phyloP scores from a whole-genome alignment of 2,329 filamentous ascomycete species.

The Calcarisporium arbuscula region DNA sequence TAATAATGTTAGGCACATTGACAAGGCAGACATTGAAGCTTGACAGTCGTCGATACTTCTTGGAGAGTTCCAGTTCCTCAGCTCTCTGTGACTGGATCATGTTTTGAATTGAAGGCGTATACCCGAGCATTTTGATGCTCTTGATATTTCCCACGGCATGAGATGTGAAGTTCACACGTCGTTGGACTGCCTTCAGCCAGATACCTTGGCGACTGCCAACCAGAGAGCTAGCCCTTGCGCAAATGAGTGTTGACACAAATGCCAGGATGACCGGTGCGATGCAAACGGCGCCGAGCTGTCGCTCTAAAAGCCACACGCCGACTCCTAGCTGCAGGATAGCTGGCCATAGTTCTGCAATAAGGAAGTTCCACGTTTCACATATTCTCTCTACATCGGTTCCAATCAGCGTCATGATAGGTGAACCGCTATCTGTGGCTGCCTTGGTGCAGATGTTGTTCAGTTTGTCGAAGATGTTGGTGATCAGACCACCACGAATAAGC shows the following conservation, averaged over 20 bases:
- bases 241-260: conserved; percentile 6
- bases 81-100: no score
- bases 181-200: conserved; percentile 25
- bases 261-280: conserved; percentile 10
- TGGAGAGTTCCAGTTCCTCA: conserved; percentile 13
- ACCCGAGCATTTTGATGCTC: conserved; percentile 33
- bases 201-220: conserved; percentile 12
- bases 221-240: conserved; percentile 2
- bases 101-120: conserved; percentile 23
- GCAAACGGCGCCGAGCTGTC: conserved; percentile 9
- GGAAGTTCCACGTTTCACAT: no score
- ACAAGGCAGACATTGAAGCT: no score
- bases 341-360: conserved; percentile 7
- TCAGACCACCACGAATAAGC: no score
- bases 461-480: no score
- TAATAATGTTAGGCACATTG: no score
- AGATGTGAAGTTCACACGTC: conserved; percentile 16
- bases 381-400: no score
- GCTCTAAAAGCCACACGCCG: conserved; percentile 8
- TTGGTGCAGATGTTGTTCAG: no score
- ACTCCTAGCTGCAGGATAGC: conserved; percentile 7
- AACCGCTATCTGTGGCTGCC: no score
- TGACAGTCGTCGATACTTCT: conserved; percentile 14
- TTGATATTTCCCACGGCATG: conserved; percentile 30
- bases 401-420: no score